These are phyloP conservation scores for Strigomonas culicis DNA, from an alignment of 208 protist genomes.

Conservation along the genomic window DNA sequence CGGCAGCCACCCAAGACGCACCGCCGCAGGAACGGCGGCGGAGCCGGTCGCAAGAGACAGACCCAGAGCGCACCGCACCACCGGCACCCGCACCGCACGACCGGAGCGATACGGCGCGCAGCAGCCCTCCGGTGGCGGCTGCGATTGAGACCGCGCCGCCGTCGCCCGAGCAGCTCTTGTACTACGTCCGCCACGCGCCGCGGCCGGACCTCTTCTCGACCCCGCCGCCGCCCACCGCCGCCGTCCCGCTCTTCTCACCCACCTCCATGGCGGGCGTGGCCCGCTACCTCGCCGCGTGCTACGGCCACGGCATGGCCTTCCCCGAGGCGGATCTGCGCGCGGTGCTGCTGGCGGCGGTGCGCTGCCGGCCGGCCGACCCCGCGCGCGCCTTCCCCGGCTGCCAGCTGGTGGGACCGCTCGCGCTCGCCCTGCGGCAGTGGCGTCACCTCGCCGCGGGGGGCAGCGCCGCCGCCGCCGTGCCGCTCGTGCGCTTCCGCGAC, in stretches of 20 bases:
- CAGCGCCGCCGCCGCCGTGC: too few relatives aligned
- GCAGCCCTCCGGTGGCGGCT: too few relatives aligned
- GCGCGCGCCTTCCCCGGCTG: constrained; percentile 26
- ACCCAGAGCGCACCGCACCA: background rate
- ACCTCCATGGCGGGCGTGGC: background rate
- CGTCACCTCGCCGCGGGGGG: constrained; percentile 8
- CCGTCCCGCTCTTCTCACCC: background rate
- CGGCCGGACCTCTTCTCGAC: background rate
- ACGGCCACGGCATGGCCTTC: constrained; percentile 18
- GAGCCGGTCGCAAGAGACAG: background rate
- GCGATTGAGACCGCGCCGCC: constrained; percentile 5
- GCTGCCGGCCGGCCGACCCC: constrained; percentile 11
- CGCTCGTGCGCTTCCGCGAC: background rate
- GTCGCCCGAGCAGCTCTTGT: constrained; percentile 8
- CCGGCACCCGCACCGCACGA: background rate
- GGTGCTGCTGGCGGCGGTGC: constrained; percentile 22
- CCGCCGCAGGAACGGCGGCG: background rate
- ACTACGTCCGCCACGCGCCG: background rate
- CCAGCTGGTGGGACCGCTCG: constrained; percentile 34
- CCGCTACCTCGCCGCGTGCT: background rate
- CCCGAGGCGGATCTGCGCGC: constrained; percentile 18
- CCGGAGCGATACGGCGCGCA: too few relatives aligned
- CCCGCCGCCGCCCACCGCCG: background rate
- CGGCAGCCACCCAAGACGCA: background rate
- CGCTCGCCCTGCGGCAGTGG: constrained; percentile 17